These are phyloP conservation scores for Rhizopogon roseolus DNA, from an alignment of 768 basidiomycete species.

Conservation along the genomic window DNA sequence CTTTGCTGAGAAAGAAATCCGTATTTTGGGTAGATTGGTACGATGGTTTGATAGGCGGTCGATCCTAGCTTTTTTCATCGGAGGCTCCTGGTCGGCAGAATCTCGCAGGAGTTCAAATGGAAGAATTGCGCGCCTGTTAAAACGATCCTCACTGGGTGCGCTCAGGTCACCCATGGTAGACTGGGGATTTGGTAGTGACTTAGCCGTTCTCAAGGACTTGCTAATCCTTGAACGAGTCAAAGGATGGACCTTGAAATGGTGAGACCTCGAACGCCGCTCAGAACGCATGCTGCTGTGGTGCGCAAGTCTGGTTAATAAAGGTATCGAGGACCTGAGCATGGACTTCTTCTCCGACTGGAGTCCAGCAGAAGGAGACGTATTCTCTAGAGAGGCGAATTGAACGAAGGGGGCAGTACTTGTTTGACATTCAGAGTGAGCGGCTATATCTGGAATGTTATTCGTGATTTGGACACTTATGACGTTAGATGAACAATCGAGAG, in stretches of 20 bases:
- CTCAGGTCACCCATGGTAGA: background rate
- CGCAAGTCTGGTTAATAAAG: background rate
- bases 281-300: background rate
- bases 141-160: too few relatives aligned
- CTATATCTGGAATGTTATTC: too few relatives aligned
- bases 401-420: background rate
- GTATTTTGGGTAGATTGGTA: background rate
- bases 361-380: background rate
- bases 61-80: constrained; percentile 17
- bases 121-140: background rate
- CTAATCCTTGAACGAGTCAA: background rate
- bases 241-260: background rate
- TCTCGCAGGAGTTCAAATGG: background rate
- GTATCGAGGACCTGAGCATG: background rate
- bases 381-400: background rate
- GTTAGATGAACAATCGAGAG: too few relatives aligned
- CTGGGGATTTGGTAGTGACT: background rate
- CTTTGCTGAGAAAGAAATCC: constrained; percentile 18
- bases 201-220: background rate
- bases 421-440: background rate
- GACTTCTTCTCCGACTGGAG: background rate
- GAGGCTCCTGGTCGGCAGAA: background rate
- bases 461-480: too few relatives aligned
- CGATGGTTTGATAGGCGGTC: constrained; percentile 2
- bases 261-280: background rate